phyloP scores from a whole-genome alignment of 257 asterid species.

The Solanum tarijense region DNA sequence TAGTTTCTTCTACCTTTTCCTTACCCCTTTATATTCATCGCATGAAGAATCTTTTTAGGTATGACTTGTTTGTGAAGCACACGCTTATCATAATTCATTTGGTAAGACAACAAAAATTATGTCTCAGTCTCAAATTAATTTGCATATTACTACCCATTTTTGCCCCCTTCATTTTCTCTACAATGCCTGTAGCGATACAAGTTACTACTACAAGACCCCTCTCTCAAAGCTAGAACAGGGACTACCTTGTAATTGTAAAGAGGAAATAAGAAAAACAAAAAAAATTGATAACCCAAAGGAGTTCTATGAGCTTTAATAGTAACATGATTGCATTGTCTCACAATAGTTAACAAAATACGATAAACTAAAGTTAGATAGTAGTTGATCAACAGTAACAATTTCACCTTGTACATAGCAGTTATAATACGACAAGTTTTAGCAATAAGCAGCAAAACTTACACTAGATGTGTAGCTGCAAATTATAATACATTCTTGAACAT shows the following conservation, averaged over 20 bases:
- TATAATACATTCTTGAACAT: neutral
- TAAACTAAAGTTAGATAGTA: neutral
- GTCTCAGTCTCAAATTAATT: neutral
- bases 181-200: neutral
- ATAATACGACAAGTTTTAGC: neutral
- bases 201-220: neutral
- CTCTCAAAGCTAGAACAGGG: neutral
- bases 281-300: neutral
- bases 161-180: neutral
- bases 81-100: neutral
- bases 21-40: neutral
- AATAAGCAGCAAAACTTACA: neutral
- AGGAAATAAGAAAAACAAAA: neutral
- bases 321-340: neutral
- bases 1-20: neutral
- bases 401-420: neutral
- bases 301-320: neutral
- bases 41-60: neutral
- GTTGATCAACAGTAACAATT: neutral
- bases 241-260: neutral
- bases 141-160: neutral
- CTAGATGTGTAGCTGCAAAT: neutral
- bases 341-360: neutral
- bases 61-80: neutral
- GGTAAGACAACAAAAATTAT: neutral